Base-by-base conservation (phyloP, 202 grass and related monocot species). In the Brachypodium distachyon region DNA sequence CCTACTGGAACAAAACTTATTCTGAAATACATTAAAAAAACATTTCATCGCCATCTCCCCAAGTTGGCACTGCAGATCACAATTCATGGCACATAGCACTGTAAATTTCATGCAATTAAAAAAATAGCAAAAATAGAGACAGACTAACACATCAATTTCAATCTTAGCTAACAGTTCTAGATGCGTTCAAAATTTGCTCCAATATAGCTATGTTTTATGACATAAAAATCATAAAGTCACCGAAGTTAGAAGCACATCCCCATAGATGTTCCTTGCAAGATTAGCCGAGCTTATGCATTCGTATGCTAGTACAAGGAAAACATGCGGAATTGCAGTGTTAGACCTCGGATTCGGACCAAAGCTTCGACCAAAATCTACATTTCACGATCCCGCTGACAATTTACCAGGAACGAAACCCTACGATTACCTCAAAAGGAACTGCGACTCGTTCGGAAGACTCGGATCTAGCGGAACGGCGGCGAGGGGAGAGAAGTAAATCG, bases 401-500 rank as follows among this genome's bases (percentile, higher is more conserved):
- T 6, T 16, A 19, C 27, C 3, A 31, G 2, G 37, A 21, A 58
- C 22, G 2, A 43, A 77, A 65, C 37, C 72, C 57, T 56, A 56
- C 46, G n/a, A 64, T 77, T 11, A 12, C 12, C 4, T 17, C 5
- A 13, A 3, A 32, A 52, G 1, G 3, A 0, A 3, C 10, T 8
- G 3, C 13, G 2, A 39, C 23, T 14, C 9, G 5, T 22, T 10
- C 61, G n/a, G 14, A 7, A 36, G 36, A 25, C 26, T 7, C 21
- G 53, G 80, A 87, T 87, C 74, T 79, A 65, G 12, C 22, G 38
- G 13, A 23, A 46, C 12, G 7, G 34, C n/a, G 51, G 25, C 6
- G 58, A 9, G 48, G 22, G 49, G 27, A 7, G 14, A 36, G 66
- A 18, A 7, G 9, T 41, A 32, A 78, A 72, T 74, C 73, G 32